Base-by-base conservation (phyloP, 129 eudicot genomes). In the Centella asiatica region DNA sequence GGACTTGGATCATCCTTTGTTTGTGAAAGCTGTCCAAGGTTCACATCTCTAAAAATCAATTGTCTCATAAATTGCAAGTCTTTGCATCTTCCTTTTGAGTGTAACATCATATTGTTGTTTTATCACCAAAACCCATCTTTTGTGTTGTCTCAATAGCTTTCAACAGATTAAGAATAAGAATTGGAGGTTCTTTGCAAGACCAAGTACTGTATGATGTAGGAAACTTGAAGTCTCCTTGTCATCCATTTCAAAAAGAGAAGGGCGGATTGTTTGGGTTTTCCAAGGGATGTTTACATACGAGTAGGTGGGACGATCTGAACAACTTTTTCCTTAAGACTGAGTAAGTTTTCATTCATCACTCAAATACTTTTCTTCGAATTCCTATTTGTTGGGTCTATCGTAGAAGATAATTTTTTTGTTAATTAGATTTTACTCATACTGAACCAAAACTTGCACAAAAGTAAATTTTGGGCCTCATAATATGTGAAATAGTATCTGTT, bases 121-220 rank as follows among this genome's bases (percentile, higher is more conserved):
- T 67, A 39, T 54, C 47, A 55, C 32, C 33, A 28, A 47, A 37
- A n/a, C 24, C 13, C 2, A 65, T 29, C 10, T 52, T 6, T 54
- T 46, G 44, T 15, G 47, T 62, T 56, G 74, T 44, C 24, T 57
- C 36, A 37, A 69, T 81, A 93, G 99, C 96, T 67, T 87, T 93
- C 46, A 57, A 60, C 59, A 72, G 51, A 64, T 45, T 87, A 79
- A 82, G 99, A 71, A 57, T 92, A 74, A 78, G 99, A 66, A 66
- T 87, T 17, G 99, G 99, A 42, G 99, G 99, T 66, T 93, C 99
- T 46, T 72, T 93, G 66, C 96, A 93, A 78, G 96, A 93, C 72
- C 96, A 74, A 80, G 92, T 93, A 12, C 44, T 62, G 19, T 93
- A 93, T 54, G 66, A 66, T 11, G 83, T 93, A 12, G 89, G 92